phyloP scores from a whole-genome alignment of 768 basidiomycete genomes.

The Tylopilus rubrobrunneus region DNA sequence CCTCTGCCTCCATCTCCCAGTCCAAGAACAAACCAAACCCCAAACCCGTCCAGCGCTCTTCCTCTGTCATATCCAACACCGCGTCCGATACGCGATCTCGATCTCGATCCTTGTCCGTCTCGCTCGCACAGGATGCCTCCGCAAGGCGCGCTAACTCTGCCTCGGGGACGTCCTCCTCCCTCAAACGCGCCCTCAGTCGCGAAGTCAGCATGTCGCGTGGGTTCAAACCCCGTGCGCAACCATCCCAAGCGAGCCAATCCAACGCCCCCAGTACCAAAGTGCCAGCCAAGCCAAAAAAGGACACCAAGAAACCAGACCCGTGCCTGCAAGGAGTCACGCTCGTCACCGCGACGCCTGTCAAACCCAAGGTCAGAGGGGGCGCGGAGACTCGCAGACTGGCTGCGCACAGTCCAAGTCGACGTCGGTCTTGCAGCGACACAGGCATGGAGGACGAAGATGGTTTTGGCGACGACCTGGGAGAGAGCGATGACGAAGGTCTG shows the following conservation, averaged over 20 bases:
- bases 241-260: constrained; percentile 11
- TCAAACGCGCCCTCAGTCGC: constrained; percentile 56
- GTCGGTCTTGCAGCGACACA: constrained; percentile 1
- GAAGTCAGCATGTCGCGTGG: constrained; percentile 76
- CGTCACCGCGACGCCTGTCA: constrained; percentile 55
- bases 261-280: constrained; percentile 16
- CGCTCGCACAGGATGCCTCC: constrained; percentile 60
- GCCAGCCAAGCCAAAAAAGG: constrained; percentile 6
- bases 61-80: constrained; percentile 17
- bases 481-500: constrained; percentile 6
- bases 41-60: constrained; percentile 23
- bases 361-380: constrained; percentile 24
- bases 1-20: constrained; percentile 3
- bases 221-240: constrained; percentile 47
- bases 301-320: constrained; percentile 5
- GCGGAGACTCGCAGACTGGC: constrained; percentile 3
- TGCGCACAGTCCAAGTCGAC: constrained; percentile 7
- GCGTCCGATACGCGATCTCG: constrained; percentile 37
- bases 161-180: constrained; percentile 35
- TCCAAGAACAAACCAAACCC: constrained; percentile 7
- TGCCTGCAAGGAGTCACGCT: constrained; percentile 31
- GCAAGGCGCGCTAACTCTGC: constrained; percentile 31
- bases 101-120: constrained; percentile 64
- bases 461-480: neutral
- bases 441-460: neutral